phyloP scores from a whole-genome alignment of 345 rosid species.

The Citrus medica region DNA sequence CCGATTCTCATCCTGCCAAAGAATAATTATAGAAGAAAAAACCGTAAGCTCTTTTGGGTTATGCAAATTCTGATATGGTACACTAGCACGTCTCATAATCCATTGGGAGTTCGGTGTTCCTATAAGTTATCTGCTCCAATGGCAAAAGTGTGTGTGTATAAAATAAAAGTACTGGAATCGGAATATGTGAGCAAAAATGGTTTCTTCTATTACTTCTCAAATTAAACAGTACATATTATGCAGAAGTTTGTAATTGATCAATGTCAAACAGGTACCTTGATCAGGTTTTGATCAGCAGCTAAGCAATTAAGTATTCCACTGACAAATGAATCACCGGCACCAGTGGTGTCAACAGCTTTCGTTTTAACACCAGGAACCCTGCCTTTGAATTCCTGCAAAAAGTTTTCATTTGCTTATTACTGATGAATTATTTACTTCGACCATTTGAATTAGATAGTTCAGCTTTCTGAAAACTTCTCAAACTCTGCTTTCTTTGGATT shows the following conservation, averaged over 20 bases:
- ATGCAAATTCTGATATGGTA: not conserved
- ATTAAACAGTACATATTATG: not conserved
- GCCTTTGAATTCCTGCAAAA: constrained; percentile 67
- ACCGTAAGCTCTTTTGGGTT: not conserved
- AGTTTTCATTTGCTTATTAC: not conserved
- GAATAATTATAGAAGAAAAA: not conserved
- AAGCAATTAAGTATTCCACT: constrained; percentile 60
- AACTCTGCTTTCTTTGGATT: not conserved
- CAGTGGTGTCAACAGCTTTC: constrained; percentile 71
- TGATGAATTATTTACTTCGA: not conserved
- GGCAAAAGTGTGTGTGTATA: not conserved
- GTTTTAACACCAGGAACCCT: constrained; percentile 65
- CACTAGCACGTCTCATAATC: not conserved
- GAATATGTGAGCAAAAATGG: not conserved
- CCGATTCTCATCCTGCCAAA: constrained; percentile 68
- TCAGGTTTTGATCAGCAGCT: constrained; percentile 49
- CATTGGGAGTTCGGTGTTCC: not conserved
- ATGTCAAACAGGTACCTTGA: constrained; percentile 32
- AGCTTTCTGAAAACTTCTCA: not conserved
- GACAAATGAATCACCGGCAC: constrained; percentile 87
- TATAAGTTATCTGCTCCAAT: not conserved
- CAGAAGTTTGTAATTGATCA: not conserved
- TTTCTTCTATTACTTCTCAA: not conserved
- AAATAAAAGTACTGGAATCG: not conserved
- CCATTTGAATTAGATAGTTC: not conserved